These are phyloP conservation scores for Trichomonas gallinae DNA, from an alignment of 208 protist species.

Conservation along the genomic window DNA sequence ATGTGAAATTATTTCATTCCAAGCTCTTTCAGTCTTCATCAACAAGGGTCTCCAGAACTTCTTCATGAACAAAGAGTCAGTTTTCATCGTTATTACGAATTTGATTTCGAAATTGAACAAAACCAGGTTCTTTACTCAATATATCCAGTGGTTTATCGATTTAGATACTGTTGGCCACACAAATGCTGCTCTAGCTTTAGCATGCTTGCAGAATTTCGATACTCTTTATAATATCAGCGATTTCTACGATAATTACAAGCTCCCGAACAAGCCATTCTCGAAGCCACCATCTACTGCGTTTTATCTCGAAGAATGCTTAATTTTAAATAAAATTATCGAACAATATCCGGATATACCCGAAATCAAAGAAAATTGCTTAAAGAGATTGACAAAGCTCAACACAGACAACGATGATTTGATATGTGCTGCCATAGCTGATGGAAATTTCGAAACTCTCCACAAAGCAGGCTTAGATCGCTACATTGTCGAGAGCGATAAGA, in stretches of 20 bases:
- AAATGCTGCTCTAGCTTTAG: background rate
- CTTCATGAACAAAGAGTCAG: background rate
- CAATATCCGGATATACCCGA: background rate
- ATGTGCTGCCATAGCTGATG: background rate
- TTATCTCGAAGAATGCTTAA: background rate
- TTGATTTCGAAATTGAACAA: background rate
- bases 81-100: background rate
- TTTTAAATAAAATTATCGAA: background rate
- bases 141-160: background rate
- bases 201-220: background rate
- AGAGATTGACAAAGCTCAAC: background rate
- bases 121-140: background rate
- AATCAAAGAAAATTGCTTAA: background rate
- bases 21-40: background rate
- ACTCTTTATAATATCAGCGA: background rate
- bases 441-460: background rate
- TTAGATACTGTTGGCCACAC: background rate
- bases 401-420: background rate
- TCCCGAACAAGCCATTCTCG: background rate
- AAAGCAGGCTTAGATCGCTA: background rate
- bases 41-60: background rate
- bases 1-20: background rate
- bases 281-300: background rate
- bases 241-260: background rate
- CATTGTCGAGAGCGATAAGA: background rate